Conservation (phyloP, 2,329 filamentous ascomycete genomes). For the Alternaria viburni region DNA sequence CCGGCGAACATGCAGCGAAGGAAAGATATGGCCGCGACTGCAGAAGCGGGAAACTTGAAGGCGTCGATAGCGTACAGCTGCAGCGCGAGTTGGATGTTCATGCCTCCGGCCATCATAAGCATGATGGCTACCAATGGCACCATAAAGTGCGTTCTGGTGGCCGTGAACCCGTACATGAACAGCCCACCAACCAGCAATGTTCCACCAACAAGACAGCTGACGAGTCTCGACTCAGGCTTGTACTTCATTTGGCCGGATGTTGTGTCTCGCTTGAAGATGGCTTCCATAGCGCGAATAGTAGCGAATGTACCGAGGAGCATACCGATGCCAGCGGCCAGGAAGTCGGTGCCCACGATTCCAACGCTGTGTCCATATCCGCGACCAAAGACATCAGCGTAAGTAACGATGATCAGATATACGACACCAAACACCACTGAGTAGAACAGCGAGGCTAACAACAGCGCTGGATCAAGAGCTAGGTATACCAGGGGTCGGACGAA, state of each 20-base stretch:
- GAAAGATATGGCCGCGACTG: slow-evolving; percentile 16
- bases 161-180: slow-evolving; percentile 21
- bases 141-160: slow-evolving; percentile 14
- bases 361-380: slow-evolving; percentile 15
- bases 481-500: slow-evolving; percentile 10
- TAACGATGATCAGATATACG: slow-evolving; percentile 20
- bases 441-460: slow-evolving; percentile 12
- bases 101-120: slow-evolving; percentile 9
- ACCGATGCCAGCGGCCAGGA: slow-evolving; percentile 16
- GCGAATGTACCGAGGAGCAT: slow-evolving; percentile 18
- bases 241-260: slow-evolving; percentile 7
- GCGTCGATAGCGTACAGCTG: slow-evolving; percentile 17
- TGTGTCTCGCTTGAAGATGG: slow-evolving; percentile 12
- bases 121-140: slow-evolving; percentile 13
- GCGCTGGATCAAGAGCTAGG: slow-evolving; percentile 12
- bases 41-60: slow-evolving; percentile 18
- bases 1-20: slow-evolving; percentile 17
- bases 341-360: slow-evolving; percentile 18
- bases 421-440: slow-evolving; percentile 17
- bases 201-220: slow-evolving; percentile 13
- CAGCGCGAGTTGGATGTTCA: slow-evolving; percentile 16
- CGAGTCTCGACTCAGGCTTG: slow-evolving; percentile 14
- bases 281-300: slow-evolving; percentile 20
- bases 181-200: slow-evolving; percentile 10
- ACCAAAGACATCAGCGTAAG: slow-evolving; percentile 15